These are phyloP conservation scores for Juncus effusus DNA, from an alignment of 176 grass and related monocot species.

Conservation along the genomic window DNA sequence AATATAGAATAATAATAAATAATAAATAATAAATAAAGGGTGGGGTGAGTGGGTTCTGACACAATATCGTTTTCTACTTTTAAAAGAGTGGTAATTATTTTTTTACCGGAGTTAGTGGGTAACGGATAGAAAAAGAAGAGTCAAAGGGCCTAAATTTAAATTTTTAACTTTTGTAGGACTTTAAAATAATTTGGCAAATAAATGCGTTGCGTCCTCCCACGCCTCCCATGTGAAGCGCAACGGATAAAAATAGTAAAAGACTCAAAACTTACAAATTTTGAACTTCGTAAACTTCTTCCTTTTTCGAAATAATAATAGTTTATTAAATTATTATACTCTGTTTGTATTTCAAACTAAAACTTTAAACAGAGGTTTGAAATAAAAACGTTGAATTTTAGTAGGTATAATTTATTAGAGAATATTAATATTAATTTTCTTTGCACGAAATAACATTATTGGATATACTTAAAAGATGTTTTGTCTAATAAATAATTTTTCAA, in stretches of 20 bases:
- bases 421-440: too few relatives aligned
- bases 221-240: constrained; percentile 10
- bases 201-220: neutral
- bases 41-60: constrained; percentile 9
- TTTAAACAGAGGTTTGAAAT: too few relatives aligned
- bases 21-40: neutral
- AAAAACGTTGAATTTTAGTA: too few relatives aligned
- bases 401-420: too few relatives aligned
- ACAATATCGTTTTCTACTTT: constrained; percentile 8
- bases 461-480: too few relatives aligned
- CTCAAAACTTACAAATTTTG: neutral
- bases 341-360: too few relatives aligned
- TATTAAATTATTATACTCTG: too few relatives aligned
- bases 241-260: neutral
- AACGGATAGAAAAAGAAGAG: constrained; percentile 9
- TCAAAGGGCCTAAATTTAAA: constrained; percentile 9
- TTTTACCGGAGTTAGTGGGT: neutral
- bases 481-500: too few relatives aligned
- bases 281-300: neutral
- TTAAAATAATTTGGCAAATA: constrained; percentile 8
- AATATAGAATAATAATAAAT: constrained; percentile 9
- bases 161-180: neutral
- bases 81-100: neutral
- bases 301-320: too few relatives aligned
- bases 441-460: too few relatives aligned